Conservation (phyloP, 257 asterid species). For the Fraxinus quadrangulata region DNA sequence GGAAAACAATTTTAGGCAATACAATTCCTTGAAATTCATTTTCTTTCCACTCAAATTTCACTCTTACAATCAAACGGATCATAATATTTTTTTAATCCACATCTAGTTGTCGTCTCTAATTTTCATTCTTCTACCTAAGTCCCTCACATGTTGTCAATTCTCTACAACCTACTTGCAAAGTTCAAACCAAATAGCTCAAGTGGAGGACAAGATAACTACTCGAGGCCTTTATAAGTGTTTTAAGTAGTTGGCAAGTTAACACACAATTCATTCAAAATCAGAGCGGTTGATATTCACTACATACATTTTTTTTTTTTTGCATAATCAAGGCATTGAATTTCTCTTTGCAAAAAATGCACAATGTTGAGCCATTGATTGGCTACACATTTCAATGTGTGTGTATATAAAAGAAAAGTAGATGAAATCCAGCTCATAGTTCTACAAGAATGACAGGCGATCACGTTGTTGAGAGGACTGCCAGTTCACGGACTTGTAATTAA, state of each 20-base stretch:
- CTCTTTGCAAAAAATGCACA: not conserved
- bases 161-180: not conserved
- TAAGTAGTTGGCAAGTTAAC: not conserved
- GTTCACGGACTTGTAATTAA: conserved; percentile 42
- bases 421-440: conserved; percentile 56
- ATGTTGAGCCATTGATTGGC: not conserved
- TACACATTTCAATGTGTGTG: not conserved
- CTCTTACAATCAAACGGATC: too few relatives aligned
- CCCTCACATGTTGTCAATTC: too few relatives aligned
- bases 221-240: not conserved
- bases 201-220: not conserved
- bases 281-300: not conserved
- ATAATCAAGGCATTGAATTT: not conserved
- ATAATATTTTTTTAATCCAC: too few relatives aligned
- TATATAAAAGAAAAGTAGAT: conserved; percentile 11
- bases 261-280: not conserved
- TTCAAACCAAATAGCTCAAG: not conserved
- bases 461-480: conserved; percentile 31
- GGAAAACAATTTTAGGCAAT: too few relatives aligned
- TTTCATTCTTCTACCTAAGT: too few relatives aligned
- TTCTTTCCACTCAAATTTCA: too few relatives aligned
- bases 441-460: conserved; percentile 46
- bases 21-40: too few relatives aligned
- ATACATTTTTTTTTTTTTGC: not conserved
- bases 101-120: too few relatives aligned